phyloP scores from a whole-genome alignment of 495 filamentous ascomycete species.

The Aspergillus asperescens region DNA sequence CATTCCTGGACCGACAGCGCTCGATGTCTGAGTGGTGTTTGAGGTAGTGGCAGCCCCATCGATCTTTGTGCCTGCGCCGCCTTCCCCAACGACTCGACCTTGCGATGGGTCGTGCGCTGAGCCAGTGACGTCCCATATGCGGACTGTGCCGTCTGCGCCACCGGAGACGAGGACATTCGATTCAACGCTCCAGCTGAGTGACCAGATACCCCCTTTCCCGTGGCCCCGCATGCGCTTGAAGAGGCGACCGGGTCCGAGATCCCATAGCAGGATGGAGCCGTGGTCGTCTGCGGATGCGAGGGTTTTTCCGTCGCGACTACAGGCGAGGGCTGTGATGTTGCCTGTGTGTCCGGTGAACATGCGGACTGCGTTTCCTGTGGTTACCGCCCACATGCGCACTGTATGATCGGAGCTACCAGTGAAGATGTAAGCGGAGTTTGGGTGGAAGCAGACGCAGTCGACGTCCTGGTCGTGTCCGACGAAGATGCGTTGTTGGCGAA shows the following conservation, averaged over 20 bases:
- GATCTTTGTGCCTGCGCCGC: constrained; percentile 49
- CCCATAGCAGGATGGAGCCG: constrained; percentile 89
- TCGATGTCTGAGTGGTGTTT: constrained; percentile 30
- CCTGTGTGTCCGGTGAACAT: constrained; percentile 89
- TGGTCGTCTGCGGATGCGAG: constrained; percentile 81
- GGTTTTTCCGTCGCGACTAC: constrained; percentile 78
- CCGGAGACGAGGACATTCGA: constrained; percentile 81
- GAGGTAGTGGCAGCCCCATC: constrained; percentile 38
- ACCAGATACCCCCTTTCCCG: constrained; percentile 89
- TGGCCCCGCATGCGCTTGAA: constrained; percentile 93
- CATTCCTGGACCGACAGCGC: constrained; percentile 42
- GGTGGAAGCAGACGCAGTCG: constrained; percentile 81
- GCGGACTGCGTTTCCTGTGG: constrained; percentile 74
- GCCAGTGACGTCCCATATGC: constrained; percentile 83
- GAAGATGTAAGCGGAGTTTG: constrained; percentile 87
- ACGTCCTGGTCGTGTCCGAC: constrained; percentile 88
- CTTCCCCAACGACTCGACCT: constrained; percentile 55
- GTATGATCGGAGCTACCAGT: constrained; percentile 86
- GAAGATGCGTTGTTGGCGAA: constrained; percentile 81
- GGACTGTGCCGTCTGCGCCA: constrained; percentile 87
- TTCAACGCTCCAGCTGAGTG: constrained; percentile 84
- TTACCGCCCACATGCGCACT: constrained; percentile 95
- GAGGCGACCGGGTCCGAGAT: constrained; percentile 71
- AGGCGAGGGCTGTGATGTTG: constrained; percentile 74
- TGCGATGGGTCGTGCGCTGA: constrained; percentile 51